Conservation (phyloP, 371 early-diverging fungal species). For the Mortierella sp. region DNA sequence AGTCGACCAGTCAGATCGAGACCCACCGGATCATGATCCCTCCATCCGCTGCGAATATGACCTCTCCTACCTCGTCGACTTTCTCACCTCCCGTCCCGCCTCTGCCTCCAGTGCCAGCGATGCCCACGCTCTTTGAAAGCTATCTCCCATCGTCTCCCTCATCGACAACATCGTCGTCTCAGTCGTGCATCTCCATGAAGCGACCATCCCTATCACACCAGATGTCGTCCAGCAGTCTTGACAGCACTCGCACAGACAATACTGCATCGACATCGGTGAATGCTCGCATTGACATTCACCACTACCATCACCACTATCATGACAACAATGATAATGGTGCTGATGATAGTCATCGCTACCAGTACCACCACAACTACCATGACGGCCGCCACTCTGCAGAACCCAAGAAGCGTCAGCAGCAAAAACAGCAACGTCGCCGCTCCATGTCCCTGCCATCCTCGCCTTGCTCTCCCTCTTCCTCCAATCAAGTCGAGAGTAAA, state of each 20-base stretch:
- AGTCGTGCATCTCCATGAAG: not conserved
- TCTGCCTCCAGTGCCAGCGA: constrained; percentile 1
- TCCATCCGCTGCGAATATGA: not conserved
- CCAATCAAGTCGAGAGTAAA: not conserved
- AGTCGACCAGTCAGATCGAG: constrained; percentile 14
- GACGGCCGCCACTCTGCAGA: not conserved
- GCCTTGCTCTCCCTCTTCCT: not conserved
- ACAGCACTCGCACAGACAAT: not conserved
- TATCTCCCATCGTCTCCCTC: constrained; percentile 22
- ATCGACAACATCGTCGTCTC: not conserved
- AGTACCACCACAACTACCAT: not conserved
- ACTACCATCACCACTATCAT: not conserved
- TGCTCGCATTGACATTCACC: not conserved
- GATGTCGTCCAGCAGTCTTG: not conserved
- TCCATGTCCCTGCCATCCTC: constrained; percentile 30
- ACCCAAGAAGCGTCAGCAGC: not conserved
- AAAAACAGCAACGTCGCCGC: constrained; percentile 12
- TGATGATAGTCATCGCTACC: not conserved
- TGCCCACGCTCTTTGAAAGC: constrained; percentile 15
- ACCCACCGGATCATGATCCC: constrained; percentile 12
- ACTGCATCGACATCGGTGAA: not conserved
- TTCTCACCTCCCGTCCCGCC: constrained; percentile 14
- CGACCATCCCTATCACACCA: not conserved
- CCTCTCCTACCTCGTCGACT: not conserved
- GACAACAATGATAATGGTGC: not conserved